phyloP scores from a whole-genome alignment of 2,329 filamentous ascomycete genomes.

The Nothophaeocryptopus gaeumannii region DNA sequence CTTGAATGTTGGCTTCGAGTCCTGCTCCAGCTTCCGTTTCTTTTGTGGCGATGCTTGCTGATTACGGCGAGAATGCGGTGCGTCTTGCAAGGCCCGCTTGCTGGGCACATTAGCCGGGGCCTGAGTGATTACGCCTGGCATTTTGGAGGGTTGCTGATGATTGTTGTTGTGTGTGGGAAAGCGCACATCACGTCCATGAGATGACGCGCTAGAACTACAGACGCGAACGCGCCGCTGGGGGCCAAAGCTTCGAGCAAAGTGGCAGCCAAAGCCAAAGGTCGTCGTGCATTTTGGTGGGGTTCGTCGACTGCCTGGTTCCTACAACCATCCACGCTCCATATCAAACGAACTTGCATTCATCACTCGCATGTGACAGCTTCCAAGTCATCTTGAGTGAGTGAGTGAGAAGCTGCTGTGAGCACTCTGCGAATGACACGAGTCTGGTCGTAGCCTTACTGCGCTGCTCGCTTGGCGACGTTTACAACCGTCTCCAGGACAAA shows the following conservation, averaged over 20 bases:
- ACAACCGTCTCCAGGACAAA: not conserved
- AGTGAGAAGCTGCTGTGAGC: too few species aligned
- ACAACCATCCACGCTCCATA: too few species aligned
- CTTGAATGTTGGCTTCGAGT: conserved; percentile 56
- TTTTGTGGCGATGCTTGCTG: conserved; percentile 60
- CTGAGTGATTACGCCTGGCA: conserved; percentile 35
- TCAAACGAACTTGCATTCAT: too few species aligned
- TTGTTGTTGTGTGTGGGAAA: not conserved
- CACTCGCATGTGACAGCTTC: too few species aligned
- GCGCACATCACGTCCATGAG: too few species aligned
- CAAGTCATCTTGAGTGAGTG: too few species aligned
- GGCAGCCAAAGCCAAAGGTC: not conserved
- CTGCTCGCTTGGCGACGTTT: not conserved
- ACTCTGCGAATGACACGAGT: too few species aligned
- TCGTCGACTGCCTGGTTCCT: too few species aligned
- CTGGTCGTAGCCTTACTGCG: too few species aligned
- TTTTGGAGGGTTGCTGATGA: conserved; percentile 18
- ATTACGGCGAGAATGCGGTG: conserved; percentile 45
- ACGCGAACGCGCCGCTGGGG: conserved; percentile 4
- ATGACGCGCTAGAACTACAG: conserved; percentile 1
- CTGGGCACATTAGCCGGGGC: conserved; percentile 36
- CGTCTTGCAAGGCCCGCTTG: conserved; percentile 49
- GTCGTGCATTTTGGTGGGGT: too few species aligned
- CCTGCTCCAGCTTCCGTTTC: conserved; percentile 76
- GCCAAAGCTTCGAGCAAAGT: not conserved